Base-by-base conservation (phyloP, 176 grass and related monocot genomes). In the Neostapfia colusana region DNA sequence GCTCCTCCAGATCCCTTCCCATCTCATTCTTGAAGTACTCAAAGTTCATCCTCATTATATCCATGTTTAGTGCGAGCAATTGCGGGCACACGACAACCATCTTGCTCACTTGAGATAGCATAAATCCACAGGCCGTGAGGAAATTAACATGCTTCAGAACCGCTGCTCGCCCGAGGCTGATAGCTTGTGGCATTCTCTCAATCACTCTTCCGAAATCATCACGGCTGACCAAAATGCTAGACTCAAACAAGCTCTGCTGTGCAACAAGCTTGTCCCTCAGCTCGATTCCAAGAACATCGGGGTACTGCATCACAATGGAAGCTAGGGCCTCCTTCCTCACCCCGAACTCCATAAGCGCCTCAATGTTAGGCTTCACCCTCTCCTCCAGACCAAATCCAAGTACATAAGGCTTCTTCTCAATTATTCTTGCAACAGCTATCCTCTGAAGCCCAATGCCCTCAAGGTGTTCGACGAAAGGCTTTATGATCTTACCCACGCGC, bases 41-140 rank as follows among this genome's bases (percentile, higher is more conserved):
- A 0, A 93, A 85, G 85, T 57, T 90, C 79, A 93, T 83, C 60
- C 74, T 90, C 91, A 93, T 93, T 55, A 93, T 88, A 69, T 93
- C 91, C 56, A 93, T 84, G 66, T 93, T 93, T 34, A 93, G 72
- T 2, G 91, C 85, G 1, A 93, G 91, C 78, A 93, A 37, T 3
- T 90, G 87, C 0, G 91, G 91, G 70, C 91, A 93, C 2, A 18
- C 78, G 24, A 85, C 28, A 43, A 90, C 91, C 91, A 93, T 93
- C 75, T 69, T 87, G 76, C 87, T 76, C 5, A 85, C 87, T 77
- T 93, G 90, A 3, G 85, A 85, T 17, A 93, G 74, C 74, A 85
- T 79, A 81, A 93, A 85, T 21, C 90, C 90, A 58, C 81, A 85
- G 0, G 77, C 10, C 2, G 85, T 87, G n/a, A 93, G 81, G 53